Base-by-base conservation (phyloP, 768 basidiomycete genomes). In the Tricholomella constricta region DNA sequence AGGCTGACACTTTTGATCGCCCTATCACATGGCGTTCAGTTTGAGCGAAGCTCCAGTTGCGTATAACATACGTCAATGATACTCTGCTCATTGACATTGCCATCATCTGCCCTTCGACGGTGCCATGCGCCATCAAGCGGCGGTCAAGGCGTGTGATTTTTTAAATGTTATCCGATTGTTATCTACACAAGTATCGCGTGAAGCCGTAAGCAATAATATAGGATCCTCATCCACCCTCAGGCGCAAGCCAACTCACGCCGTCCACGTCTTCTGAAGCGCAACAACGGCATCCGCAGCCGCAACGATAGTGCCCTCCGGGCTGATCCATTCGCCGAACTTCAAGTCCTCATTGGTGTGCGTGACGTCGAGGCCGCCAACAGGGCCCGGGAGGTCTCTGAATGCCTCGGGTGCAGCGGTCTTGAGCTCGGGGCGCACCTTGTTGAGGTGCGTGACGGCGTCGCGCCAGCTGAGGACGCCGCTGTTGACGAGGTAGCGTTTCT, bases 401-500 rank as follows among this genome's bases (percentile, higher is more conserved):
- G 37, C 42, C 4, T 60, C 53, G 2, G 50, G 48, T 19, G 54
- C 35, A 17, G 60, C 52, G 15, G 59, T 53, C 41, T 49, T 56
- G 38, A 66, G 25, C 35, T 61, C 58, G 15, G 68, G 65, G 29
- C 56, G 56, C 10, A 50, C 57, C 47, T 62, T 60, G 51, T 64
- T 62, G 20, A 72, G 50, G 51, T 65, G 50, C 45, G 52, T 62
- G 15, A 62, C 64, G 22, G 63, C 70, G 37, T 70, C 48, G 29
- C 61, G 62, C 71, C 71, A 73, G 17, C 63, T 65, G 44, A 61
- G 58, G 37, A 63, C 65, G 20, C 59, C 63, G 8, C 32, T 58
- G 45, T 66, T 71, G 52, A 66, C 52, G 22, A 71, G 47, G 61
- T 69, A 72, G 23, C 72, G 65, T 51, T 66, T 68, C 51, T 62